Percentiles rank a stretch among this genome's conserved stretches.
phyloP scores from a whole-genome alignment of 139 green algal genomes.

The Closterium sp. region DNA sequence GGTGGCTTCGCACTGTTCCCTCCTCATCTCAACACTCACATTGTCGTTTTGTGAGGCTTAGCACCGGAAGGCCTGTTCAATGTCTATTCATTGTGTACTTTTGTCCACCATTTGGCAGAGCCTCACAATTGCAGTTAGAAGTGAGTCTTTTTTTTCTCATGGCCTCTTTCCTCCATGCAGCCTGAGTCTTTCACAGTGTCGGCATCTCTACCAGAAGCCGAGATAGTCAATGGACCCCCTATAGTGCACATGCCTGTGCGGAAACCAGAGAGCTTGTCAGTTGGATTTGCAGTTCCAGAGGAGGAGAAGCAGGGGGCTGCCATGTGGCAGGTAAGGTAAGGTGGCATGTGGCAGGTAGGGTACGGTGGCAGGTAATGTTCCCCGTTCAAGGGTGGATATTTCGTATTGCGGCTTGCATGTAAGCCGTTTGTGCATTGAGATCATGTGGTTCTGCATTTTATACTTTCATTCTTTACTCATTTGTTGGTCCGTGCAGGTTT shows the following conservation, averaged over 20 bases:
- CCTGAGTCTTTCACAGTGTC: neutral
- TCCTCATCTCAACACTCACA: no score
- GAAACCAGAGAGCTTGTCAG: neutral
- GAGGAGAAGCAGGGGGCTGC: neutral
- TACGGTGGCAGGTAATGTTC: neutral
- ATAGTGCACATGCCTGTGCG: neutral
- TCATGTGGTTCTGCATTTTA: no score
- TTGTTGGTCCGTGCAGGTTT: neutral
- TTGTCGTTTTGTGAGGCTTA: no score
- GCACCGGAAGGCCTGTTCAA: no score
- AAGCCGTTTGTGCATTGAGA: no score
- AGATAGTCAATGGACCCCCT: neutral
- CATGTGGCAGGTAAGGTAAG: neutral
- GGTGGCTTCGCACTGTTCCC: no score
- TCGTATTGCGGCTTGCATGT: no score
- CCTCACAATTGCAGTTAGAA: neutral
- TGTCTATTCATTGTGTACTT: neutral
- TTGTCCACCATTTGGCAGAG: neutral
- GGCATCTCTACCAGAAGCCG: neutral
- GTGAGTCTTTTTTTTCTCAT: neutral
- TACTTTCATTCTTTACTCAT: neutral
- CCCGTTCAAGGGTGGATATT: no score
- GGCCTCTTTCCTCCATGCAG: neutral
- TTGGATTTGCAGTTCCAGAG: neutral
- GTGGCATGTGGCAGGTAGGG: neutral